Evolutionary conservation across 176 grass and related monocot genomes (phyloP).

Genomic region (Eragrostis nindensis): DNA sequence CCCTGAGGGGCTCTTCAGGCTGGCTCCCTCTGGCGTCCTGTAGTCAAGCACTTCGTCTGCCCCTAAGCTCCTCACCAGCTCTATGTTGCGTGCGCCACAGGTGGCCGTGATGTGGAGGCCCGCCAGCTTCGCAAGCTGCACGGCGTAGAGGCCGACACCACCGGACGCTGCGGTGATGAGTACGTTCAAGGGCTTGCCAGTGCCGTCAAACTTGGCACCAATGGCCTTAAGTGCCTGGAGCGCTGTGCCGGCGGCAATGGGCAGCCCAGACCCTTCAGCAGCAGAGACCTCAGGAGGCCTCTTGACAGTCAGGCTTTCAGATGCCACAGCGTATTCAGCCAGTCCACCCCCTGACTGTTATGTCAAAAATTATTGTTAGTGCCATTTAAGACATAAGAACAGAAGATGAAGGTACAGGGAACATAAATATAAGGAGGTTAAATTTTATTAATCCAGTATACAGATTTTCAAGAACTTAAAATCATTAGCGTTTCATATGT

Average conservation of each 20-base stretch:
- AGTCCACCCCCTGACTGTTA: constrained; percentile 63
- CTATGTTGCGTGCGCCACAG: constrained; percentile 53
- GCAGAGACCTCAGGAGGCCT: constrained; percentile 41
- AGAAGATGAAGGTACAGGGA: not conserved
- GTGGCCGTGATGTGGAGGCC: constrained; percentile 64
- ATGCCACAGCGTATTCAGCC: constrained; percentile 56
- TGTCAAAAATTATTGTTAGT: not conserved
- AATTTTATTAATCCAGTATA: not conserved
- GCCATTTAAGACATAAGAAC: not conserved
- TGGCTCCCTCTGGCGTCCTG: constrained; percentile 52
- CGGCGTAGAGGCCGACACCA: constrained; percentile 52
- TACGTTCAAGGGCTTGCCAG: constrained; percentile 46
- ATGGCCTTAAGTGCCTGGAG: constrained; percentile 44
- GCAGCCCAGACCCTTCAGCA: constrained; percentile 49
- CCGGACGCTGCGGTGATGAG: constrained; percentile 66
- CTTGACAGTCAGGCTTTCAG: constrained; percentile 40
- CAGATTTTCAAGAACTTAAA: not conserved
- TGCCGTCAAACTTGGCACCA: constrained; percentile 59
- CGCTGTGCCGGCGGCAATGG: constrained; percentile 51
- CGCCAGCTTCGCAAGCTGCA: constrained; percentile 60
- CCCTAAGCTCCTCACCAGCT: constrained; percentile 62
- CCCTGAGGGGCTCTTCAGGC: constrained; percentile 55
- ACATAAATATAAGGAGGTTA: not conserved
- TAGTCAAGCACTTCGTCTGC: constrained; percentile 82
- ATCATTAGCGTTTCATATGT: not conserved